Evolutionary conservation across 2,329 filamentous ascomycete genomes (phyloP).

Genomic region (Shiraia bambusicola): DNA sequence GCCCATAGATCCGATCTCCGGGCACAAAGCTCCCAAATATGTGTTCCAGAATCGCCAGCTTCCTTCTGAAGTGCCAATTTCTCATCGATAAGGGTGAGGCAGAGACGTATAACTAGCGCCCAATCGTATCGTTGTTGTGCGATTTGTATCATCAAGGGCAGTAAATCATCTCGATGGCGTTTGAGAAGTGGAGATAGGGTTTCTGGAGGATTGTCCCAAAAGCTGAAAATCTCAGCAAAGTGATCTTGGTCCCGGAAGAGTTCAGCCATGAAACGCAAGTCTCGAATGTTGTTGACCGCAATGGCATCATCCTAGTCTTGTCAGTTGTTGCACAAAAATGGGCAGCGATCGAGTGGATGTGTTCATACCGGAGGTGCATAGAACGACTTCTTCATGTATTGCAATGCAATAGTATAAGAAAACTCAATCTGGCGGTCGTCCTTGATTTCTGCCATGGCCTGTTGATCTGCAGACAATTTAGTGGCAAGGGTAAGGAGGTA

Average conservation of each 20-base stretch:
- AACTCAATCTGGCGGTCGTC: conserved; percentile 21
- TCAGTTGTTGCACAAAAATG: conserved; percentile 9
- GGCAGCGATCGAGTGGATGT: not conserved
- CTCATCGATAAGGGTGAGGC: conserved; percentile 15
- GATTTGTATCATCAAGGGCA: conserved; percentile 17
- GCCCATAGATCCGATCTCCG: conserved; percentile 21
- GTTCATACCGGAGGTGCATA: conserved; percentile 24
- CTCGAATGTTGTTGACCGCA: conserved; percentile 32
- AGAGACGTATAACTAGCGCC: conserved; percentile 19
- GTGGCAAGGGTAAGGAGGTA: conserved; percentile 32
- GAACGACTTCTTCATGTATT: conserved; percentile 31
- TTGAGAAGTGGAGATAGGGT: conserved; percentile 19
- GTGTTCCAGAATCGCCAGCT: conserved; percentile 1
- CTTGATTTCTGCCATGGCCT: conserved; percentile 12
- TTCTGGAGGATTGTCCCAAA: conserved; percentile 24
- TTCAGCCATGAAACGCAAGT: conserved; percentile 39
- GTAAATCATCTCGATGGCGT: conserved; percentile 27
- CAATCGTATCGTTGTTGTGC: conserved; percentile 14
- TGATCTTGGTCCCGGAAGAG: conserved; percentile 31
- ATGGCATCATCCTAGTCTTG: conserved; percentile 25
- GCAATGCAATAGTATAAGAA: conserved; percentile 23
- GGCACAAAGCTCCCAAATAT: conserved; percentile 12
- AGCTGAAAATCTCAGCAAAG: conserved; percentile 25
- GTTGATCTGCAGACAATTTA: conserved; percentile 32
- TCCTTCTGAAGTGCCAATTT: conserved; percentile 7